Conservation (phyloP, 2,329 filamentous ascomycete genomes). For the Penicillium sp. region DNA sequence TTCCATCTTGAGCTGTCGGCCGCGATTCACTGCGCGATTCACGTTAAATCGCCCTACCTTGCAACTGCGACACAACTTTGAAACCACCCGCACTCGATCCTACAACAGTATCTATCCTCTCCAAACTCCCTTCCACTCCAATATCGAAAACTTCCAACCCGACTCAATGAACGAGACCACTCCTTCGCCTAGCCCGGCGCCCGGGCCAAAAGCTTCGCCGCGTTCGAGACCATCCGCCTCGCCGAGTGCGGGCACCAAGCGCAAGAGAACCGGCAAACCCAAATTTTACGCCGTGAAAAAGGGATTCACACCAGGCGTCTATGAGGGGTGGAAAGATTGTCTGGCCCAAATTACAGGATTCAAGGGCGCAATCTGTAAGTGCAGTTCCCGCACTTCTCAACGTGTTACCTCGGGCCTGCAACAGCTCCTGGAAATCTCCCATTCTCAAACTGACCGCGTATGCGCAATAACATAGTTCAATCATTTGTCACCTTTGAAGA, state of each 20-base stretch:
- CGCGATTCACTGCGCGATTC: constrained; percentile 25
- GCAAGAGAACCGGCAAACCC: constrained; percentile 55
- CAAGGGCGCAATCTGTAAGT: constrained; percentile 71
- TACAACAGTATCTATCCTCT: not conserved
- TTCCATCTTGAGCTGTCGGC: constrained; percentile 31
- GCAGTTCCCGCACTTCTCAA: not conserved
- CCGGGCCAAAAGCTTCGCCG: constrained; percentile 32
- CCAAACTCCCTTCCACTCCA: not conserved
- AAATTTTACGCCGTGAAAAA: constrained; percentile 69
- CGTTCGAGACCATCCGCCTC: constrained; percentile 29
- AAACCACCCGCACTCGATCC: not conserved
- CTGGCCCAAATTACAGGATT: constrained; percentile 65
- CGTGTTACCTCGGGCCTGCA: too few species aligned
- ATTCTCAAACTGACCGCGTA: not conserved
- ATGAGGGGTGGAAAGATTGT: constrained; percentile 66
- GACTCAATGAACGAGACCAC: constrained; percentile 37
- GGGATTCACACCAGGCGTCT: constrained; percentile 65
- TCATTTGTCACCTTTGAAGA: constrained; percentile 75
- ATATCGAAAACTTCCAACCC: constrained; percentile 3
- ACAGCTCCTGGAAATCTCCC: too few species aligned
- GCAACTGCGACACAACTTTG: constrained; percentile 12
- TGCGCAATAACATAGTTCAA: constrained; percentile 63
- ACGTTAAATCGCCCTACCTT: constrained; percentile 16
- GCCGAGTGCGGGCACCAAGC: constrained; percentile 55
- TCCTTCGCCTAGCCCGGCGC: constrained; percentile 40